These are phyloP conservation scores for Coffea humblotiana DNA, from an alignment of 305 asterid species.

Conservation along the genomic window DNA sequence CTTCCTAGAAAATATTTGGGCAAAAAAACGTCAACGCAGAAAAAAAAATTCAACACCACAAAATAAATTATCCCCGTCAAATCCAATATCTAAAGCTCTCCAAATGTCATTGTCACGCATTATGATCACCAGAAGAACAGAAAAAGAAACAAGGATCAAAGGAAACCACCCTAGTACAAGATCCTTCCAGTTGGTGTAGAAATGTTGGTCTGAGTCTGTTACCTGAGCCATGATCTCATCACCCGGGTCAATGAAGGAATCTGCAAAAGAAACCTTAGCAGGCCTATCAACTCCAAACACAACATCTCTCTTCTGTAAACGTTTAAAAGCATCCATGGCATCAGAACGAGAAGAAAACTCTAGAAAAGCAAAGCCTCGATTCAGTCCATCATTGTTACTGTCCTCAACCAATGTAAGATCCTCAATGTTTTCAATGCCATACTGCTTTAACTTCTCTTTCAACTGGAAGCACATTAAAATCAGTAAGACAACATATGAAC, in stretches of 20 bases:
- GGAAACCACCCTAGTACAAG: slow-evolving; percentile 9
- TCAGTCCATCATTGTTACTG: slow-evolving; percentile 65
- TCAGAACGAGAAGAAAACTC: slow-evolving; percentile 94
- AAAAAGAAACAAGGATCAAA: not conserved
- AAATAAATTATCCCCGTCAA: not conserved
- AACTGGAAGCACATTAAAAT: slow-evolving; percentile 66
- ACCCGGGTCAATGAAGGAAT: slow-evolving; percentile 97
- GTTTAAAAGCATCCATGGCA: slow-evolving; percentile 98
- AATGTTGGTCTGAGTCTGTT: slow-evolving; percentile 35
- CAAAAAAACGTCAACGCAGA: not conserved
- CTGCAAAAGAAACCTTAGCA: slow-evolving; percentile 98
- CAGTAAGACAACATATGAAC: slow-evolving; percentile 37
- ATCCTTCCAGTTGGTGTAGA: slow-evolving; percentile 20
- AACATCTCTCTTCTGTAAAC: slow-evolving; percentile 86
- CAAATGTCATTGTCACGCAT: not conserved
- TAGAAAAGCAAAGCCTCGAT: slow-evolving; percentile 90
- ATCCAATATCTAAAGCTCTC: not conserved
- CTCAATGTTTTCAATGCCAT: slow-evolving; percentile 81
- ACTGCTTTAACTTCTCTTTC: slow-evolving; percentile 77
- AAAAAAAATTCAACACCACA: not conserved
- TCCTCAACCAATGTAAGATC: slow-evolving; percentile 95
- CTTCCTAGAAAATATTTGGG: not conserved
- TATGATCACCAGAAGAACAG: not conserved
- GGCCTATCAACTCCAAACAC: slow-evolving; percentile 91
- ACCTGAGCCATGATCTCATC: slow-evolving; percentile 99